Base-by-base conservation (phyloP, 495 filamentous ascomycete species). In the Aspergillus hancockii region DNA sequence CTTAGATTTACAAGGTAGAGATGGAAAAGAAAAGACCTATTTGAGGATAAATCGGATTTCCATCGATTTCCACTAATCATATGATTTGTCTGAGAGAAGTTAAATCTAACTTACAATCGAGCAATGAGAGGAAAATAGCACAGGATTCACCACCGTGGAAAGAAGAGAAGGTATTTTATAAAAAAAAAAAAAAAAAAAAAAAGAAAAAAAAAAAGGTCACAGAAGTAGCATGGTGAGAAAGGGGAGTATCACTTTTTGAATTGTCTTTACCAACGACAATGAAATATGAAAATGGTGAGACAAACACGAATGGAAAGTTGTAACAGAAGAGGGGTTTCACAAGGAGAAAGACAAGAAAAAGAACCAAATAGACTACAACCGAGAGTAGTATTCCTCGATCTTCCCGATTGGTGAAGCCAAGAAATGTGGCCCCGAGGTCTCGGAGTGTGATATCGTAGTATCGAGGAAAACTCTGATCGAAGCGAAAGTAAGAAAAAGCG, bases 181-280 rank as follows among this genome's bases (percentile, higher is more conserved):
- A 62, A 53, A 63, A 57, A 45, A 56, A 52, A 61, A 45, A 18
- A 14, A 36, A 36, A 36, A 10, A 25, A 40, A 38, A 52, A 13
- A 3, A 60, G 50, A 23, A 14, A 36, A 36, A 10, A 36, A 25
- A 40, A 38, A 52, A 52, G 22, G 34, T 38, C 31, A 16, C 12
- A 51, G 40, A 54, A 54, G 45, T 32, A 54, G 6, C 53, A 46
- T 25, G 41, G 41, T 34, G 51, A 55, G 55, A 32, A 49, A 41
- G 58, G 57, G 57, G 58, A 64, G 58, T 64, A 64, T 64, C 62
- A 64, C 62, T 64, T 64, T 64, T 64, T 54, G 14, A 41, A 41
- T 58, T 63, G 54, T 55, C 28, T 53, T 62, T 53, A 63, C 56
- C 66, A 68, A 60, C 75, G 67, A 74, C 72, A 71, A 63, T 66